Evolutionary conservation across 352 stramenopile genomes (phyloP).

Genomic region (Pythium sukuiense): DNA sequence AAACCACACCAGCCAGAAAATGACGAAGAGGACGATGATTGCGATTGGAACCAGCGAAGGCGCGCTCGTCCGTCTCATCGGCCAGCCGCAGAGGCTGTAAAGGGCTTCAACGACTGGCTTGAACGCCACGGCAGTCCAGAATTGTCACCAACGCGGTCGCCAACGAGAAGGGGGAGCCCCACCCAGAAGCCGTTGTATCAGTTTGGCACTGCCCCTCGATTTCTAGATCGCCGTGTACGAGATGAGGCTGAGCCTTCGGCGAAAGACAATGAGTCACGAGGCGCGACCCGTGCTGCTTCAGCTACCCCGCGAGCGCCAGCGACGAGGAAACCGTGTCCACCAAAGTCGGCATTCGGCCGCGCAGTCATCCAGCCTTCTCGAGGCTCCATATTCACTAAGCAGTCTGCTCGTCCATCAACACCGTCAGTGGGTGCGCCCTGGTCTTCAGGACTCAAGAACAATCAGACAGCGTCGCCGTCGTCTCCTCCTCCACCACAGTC

Average conservation of each 20-base stretch:
- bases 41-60: not conserved
- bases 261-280: conserved; percentile 3
- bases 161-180: not conserved
- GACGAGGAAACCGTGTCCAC: not conserved
- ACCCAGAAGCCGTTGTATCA: not conserved
- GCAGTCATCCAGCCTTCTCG: not conserved
- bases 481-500: conserved; percentile 1
- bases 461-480: not conserved
- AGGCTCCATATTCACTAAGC: not conserved
- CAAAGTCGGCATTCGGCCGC: conserved; percentile 15
- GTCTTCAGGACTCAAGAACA: not conserved
- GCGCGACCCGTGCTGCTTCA: not conserved
- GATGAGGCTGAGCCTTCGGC: not conserved
- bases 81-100: conserved; percentile 26
- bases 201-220: conserved; percentile 14
- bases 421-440: not conserved
- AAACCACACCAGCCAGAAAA: conserved; percentile 11
- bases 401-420: not conserved
- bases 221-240: not conserved
- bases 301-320: not conserved
- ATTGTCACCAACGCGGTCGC: conserved; percentile 18
- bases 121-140: conserved; percentile 18
- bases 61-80: not conserved
- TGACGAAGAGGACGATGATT: conserved; percentile 3
- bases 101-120: conserved; percentile 45